Percentiles rank a stretch among this genome's conserved stretches.
Conservation (phyloP, 1,139 yeast genomes). For the Meyerozyma carpophila region DNA sequence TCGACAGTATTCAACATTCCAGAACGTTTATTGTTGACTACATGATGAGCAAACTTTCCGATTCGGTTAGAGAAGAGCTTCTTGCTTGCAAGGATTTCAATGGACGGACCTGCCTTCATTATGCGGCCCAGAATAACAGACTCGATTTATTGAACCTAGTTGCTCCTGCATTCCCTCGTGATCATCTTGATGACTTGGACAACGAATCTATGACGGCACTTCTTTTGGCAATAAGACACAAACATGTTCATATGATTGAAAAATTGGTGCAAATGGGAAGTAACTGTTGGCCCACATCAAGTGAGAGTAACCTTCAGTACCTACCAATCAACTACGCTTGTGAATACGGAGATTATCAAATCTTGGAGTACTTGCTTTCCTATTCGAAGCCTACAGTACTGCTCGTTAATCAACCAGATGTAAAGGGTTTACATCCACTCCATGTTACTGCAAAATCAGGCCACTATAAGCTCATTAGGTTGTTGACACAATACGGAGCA, state of each 20-base stretch:
- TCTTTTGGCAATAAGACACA: constrained; percentile 68
- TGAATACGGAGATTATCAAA: constrained; percentile 70
- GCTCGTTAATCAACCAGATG: constrained; percentile 54
- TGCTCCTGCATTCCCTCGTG: constrained; percentile 31
- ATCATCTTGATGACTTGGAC: constrained; percentile 50
- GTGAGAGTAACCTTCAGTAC: constrained; percentile 51
- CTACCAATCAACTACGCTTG: constrained; percentile 90
- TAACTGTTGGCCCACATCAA: constrained; percentile 50
- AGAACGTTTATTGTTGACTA: constrained; percentile 34
- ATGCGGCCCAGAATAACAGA: constrained; percentile 72
- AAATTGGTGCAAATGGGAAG: constrained; percentile 43
- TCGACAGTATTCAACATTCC: constrained; percentile 39
- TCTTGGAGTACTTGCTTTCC: constrained; percentile 55
- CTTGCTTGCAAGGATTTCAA: constrained; percentile 51
- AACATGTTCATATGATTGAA: constrained; percentile 52
- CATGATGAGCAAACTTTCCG: constrained; percentile 21
- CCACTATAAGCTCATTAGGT: constrained; percentile 58
- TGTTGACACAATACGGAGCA: constrained; percentile 69
- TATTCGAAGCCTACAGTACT: constrained; percentile 20
- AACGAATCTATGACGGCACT: constrained; percentile 78
- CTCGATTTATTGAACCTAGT: constrained; percentile 48
- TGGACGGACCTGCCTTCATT: constrained; percentile 83
- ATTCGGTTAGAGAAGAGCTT: constrained; percentile 16
- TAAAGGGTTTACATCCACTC: constrained; percentile 82
- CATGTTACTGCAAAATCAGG: constrained; percentile 90